Base-by-base conservation (phyloP, 208 protist genomes). In the Trichomonas gallinae region DNA sequence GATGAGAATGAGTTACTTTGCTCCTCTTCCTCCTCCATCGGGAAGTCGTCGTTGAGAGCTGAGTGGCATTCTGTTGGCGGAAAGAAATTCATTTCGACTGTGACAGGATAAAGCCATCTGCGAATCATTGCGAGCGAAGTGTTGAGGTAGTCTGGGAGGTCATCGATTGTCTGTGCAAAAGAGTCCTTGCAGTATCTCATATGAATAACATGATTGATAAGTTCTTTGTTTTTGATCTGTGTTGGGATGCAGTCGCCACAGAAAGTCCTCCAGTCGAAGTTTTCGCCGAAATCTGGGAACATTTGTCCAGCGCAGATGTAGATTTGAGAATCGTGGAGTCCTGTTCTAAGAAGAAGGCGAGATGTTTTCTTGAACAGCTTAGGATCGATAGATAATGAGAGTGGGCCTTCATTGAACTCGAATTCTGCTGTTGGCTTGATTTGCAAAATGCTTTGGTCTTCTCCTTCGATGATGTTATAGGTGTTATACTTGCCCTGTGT, bases 31-130 rank as follows among this genome's bases (percentile, higher is more conserved):
- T 93, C 87, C 34, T 93, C 87, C 15, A 48, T 44, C 6, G 17
- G 0, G 17, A 48, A 89, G 13, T 44, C 40, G 3, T 34, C 87
- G 34, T 51, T 34, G 10, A 34, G 2, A 17, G 44, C 6, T 0
- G 87, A 93, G 10, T 38, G 1, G 2, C 40, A 34, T 51, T 93
- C 44, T 36, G 45, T 38, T 38, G 40, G 87, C 21, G 44, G 15
- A 36, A 93, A 93, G 34, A 93, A 42, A 15, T 93, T 93, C 87
- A 93, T 93, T 51, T 93, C 87, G n/a, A 93, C 21, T 34, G 87
- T 93, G 10, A 93, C 44, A 13, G 87, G 87, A 93, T 93, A 93
- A 3, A 93, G 17, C 87, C 87, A 93, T 38, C 87, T 0, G 23
- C 44, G 40, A 38, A 93, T 10, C 42, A 93, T 38, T 48, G 87